Conservation (phyloP, 2,329 filamentous ascomycete genomes). For the Aureobasidium sp. region DNA sequence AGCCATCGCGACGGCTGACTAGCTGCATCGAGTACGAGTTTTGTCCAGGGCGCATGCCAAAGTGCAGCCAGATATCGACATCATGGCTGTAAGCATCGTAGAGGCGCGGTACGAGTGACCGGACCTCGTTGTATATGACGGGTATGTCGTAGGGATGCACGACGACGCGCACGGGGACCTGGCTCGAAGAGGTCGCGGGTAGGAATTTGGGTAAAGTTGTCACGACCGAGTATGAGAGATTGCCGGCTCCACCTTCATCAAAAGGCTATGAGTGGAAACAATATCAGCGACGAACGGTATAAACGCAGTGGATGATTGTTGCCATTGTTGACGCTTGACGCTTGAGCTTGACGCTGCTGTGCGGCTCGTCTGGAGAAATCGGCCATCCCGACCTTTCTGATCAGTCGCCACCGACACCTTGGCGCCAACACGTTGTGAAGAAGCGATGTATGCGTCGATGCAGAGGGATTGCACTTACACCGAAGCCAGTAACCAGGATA, state of each 20-base stretch:
- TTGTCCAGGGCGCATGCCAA: conserved; percentile 64
- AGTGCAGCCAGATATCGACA: conserved; percentile 64
- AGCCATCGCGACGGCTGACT: conserved; percentile 62
- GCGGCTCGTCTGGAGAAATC: neutral
- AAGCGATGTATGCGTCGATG: neutral
- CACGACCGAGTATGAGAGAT: conserved; percentile 76
- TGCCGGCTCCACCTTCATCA: conserved; percentile 57
- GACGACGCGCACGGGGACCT: conserved; percentile 50
- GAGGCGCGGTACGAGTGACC: conserved; percentile 54
- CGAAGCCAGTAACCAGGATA: conserved; percentile 38
- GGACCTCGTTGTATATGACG: conserved; percentile 62
- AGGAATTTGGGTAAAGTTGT: conserved; percentile 57
- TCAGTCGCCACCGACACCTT: neutral
- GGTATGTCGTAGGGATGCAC: conserved; percentile 59
- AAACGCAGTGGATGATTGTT: neutral
- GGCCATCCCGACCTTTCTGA: neutral
- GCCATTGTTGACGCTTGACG: neutral
- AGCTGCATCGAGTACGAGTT: conserved; percentile 64
- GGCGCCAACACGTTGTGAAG: neutral
- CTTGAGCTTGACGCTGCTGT: neutral
- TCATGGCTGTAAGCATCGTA: conserved; percentile 39
- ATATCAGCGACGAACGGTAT: neutral
- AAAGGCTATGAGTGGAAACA: conserved; percentile 54
- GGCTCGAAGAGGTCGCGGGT: conserved; percentile 28
- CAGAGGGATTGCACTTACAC: conserved; percentile 23